These are phyloP conservation scores for Mediolabrus comicus DNA, from an alignment of 108 stramenopile species.

Conservation along the genomic window DNA sequence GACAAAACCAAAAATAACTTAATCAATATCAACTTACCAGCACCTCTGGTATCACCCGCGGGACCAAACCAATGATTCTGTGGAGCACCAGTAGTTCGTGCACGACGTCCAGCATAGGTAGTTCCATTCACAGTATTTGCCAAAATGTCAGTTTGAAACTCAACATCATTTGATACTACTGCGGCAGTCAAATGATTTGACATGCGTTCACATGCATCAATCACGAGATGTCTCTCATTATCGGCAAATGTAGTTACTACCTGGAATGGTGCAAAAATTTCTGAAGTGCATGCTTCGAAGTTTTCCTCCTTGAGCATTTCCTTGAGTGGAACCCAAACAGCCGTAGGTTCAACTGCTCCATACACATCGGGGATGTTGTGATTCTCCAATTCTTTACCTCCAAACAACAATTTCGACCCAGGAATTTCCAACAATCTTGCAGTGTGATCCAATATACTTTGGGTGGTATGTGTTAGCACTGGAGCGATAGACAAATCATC, in stretches of 20 bases:
- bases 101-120: slow-evolving; percentile 93
- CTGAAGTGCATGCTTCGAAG: slow-evolving; percentile 81
- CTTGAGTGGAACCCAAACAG: slow-evolving; percentile 92
- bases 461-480: slow-evolving; percentile 91
- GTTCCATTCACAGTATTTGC: slow-evolving; percentile 97
- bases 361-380: slow-evolving; percentile 90
- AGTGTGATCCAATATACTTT: slow-evolving; percentile 81
- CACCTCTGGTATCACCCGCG: slow-evolving; percentile 39
- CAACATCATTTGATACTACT: slow-evolving; percentile 92
- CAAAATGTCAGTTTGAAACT: slow-evolving; percentile 84
- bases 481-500: slow-evolving; percentile 93
- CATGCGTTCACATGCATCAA: slow-evolving; percentile 92
- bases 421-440: slow-evolving; percentile 72
- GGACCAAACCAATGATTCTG: slow-evolving; percentile 99
- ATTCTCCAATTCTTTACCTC: slow-evolving; percentile 83
- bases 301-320: slow-evolving; percentile 87
- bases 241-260: slow-evolving; percentile 90
- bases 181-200: slow-evolving; percentile 97
- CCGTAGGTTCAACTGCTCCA: slow-evolving; percentile 97
- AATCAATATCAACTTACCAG: too few relatives aligned
- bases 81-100: slow-evolving; percentile 98
- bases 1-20: neutral
- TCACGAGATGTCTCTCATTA: slow-evolving; percentile 67
- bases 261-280: slow-evolving; percentile 98
- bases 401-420: slow-evolving; percentile 90